Base-by-base conservation (phyloP, 768 basidiomycete species). In the Cantharellus anzutake region DNA sequence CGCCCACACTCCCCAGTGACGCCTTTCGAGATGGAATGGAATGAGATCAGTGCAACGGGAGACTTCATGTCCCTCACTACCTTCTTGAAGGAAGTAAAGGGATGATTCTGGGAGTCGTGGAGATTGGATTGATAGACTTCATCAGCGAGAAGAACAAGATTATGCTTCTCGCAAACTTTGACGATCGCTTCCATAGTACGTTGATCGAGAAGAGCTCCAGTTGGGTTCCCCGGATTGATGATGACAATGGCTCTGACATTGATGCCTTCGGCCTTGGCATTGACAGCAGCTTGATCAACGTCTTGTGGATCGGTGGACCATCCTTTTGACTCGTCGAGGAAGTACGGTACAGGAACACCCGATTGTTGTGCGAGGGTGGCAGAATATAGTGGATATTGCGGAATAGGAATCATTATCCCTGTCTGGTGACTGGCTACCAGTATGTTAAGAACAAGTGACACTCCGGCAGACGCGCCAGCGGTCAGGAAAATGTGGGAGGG, bases 191-290 rank as follows among this genome's bases (percentile, higher is more conserved):
- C 73, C 76, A 91, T 86, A 29, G 85, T 86, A 38, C 70, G 64
- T 60, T 79, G 75, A 63, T 82, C 78, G 5, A 99, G 78, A 57
- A 94, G 76, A 3, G 84, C 80, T 48, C 94, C 96, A 0, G 96
- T 98, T 29, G 96, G 94, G 73, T 98, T 99, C 34, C 94, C 94
- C 0, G 94, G 94, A 74, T 99, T 99, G 76, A 99, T 98, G 66
- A 99, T 80, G 63, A 98, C 94, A 60, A 99, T 79, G 3, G 85
- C 91, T 66, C 85, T 90, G 56, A 89, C 76, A 3, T 72, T 70
- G 38, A 78, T 73, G 63, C 83, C 83, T 16, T 82, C 77, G 60
- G 73, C 71, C 38, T 75, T 71, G 1, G 86, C 86, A 41, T 81
- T 77, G 11, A 77, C 73, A 62, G 98, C 73, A 3, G 86, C 80